phyloP scores from a whole-genome alignment of 208 protist species.

The Angomonas ambiguus region DNA sequence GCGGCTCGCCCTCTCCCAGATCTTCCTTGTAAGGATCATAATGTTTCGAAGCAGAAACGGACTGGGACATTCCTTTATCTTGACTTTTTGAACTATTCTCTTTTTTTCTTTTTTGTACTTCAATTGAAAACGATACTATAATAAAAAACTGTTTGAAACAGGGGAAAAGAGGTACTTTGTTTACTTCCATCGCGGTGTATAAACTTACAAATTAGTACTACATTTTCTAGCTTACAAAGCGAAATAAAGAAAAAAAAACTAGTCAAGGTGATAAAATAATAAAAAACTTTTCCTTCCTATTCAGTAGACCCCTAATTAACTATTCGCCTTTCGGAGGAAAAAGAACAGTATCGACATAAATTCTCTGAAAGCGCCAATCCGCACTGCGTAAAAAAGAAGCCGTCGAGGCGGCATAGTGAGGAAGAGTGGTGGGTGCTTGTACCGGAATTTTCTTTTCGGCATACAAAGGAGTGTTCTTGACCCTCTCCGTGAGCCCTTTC shows the following conservation, averaged over 20 bases:
- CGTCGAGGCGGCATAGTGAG: slow-evolving; percentile 42
- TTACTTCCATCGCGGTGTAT: too few species aligned
- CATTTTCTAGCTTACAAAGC: too few species aligned
- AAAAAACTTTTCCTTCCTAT: neutral
- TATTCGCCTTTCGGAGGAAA: slow-evolving; percentile 19
- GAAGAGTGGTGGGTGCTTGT: neutral
- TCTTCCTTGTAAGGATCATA: slow-evolving; percentile 34
- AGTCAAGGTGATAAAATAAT: neutral
- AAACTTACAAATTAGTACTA: too few species aligned
- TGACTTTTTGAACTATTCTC: neutral
- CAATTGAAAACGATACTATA: too few species aligned
- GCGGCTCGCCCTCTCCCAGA: slow-evolving; percentile 29
- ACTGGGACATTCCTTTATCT: neutral
- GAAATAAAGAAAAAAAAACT: neutral
- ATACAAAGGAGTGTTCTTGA: neutral
- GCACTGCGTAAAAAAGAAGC: slow-evolving; percentile 51
- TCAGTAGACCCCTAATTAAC: neutral
- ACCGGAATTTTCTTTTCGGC: neutral
- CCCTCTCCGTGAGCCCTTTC: neutral
- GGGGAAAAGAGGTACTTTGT: too few species aligned
- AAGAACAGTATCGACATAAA: slow-evolving; percentile 52
- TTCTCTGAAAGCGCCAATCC: slow-evolving; percentile 73
- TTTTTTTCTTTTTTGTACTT: too few species aligned
- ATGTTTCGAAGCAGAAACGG: slow-evolving; percentile 20
- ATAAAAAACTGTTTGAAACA: too few species aligned